phyloP scores from a whole-genome alignment of 2,329 filamentous ascomycete genomes.

The Aureobasidium sp. region DNA sequence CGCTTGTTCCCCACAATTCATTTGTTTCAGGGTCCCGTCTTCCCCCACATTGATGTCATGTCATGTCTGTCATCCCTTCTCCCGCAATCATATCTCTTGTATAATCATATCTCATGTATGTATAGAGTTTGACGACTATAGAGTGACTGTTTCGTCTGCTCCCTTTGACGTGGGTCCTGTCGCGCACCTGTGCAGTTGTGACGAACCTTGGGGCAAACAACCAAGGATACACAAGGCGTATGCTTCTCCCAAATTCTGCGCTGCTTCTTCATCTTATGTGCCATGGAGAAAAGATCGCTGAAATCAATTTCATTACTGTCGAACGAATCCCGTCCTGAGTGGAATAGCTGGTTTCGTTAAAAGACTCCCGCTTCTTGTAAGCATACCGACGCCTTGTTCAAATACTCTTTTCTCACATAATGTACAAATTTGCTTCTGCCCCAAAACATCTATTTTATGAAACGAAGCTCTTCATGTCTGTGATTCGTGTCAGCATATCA shows the following conservation, averaged over 20 bases:
- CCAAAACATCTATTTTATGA: constrained; percentile 38
- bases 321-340: not conserved
- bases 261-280: too few species aligned
- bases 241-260: not conserved
- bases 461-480: constrained; percentile 77
- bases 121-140: not conserved
- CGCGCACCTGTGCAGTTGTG: not conserved
- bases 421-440: not conserved
- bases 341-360: not conserved
- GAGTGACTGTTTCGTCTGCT: not conserved
- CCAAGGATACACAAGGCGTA: too few species aligned
- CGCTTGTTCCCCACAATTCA: not conserved
- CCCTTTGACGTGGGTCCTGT: not conserved
- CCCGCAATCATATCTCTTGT: not conserved
- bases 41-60: not conserved
- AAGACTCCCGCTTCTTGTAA: not conserved
- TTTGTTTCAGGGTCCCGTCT: not conserved
- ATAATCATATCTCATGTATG: not conserved
- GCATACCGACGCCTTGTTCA: not conserved
- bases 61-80: not conserved
- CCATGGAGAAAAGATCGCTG: too few species aligned
- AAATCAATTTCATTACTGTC: too few species aligned
- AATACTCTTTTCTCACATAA: not conserved
- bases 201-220: too few species aligned
- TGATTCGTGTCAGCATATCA: constrained; percentile 7